phyloP scores from a whole-genome alignment of 805 yeast species.

The Priceomyces fermenticarens region DNA sequence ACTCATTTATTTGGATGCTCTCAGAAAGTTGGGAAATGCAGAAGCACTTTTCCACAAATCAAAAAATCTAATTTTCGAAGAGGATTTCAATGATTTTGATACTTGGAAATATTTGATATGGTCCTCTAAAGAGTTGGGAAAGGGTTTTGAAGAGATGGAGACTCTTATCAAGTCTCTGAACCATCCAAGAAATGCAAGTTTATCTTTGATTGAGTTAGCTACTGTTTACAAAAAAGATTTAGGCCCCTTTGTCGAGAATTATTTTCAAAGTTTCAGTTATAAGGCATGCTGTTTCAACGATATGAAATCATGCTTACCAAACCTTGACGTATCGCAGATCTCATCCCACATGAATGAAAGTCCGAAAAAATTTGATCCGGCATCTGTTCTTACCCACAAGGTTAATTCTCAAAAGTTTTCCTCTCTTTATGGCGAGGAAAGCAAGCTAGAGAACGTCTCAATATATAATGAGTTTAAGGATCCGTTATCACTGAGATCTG shows the following conservation, averaged over 20 bases:
- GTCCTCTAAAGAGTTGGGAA: slow-evolving; percentile 38
- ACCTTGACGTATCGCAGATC: slow-evolving; percentile 10
- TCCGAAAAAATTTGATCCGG: slow-evolving; percentile 3
- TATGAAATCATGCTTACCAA: slow-evolving; percentile 32
- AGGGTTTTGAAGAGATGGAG: slow-evolving; percentile 27
- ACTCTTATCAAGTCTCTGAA: slow-evolving; percentile 7
- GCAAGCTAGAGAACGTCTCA: slow-evolving; percentile 11
- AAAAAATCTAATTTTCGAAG: slow-evolving; percentile 38
- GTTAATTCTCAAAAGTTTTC: slow-evolving; percentile 51
- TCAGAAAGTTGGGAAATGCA: slow-evolving; percentile 44
- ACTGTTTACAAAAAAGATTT: slow-evolving; percentile 19
- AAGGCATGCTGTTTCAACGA: slow-evolving; percentile 70
- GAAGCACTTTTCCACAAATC: slow-evolving; percentile 40
- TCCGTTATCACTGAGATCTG: slow-evolving; percentile 36
- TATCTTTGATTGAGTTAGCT: slow-evolving; percentile 25
- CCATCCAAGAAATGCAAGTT: slow-evolving; percentile 24
- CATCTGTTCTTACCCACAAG: slow-evolving; percentile 15
- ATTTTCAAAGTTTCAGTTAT: slow-evolving; percentile 44
- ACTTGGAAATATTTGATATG: slow-evolving; percentile 62
- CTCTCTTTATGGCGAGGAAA: slow-evolving; percentile 16
- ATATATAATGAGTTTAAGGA: slow-evolving; percentile 19
- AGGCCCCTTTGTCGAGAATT: slow-evolving; percentile 30
- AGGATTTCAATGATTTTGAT: slow-evolving; percentile 68
- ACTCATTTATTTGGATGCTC: slow-evolving; percentile 47
- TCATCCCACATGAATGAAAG: slow-evolving; percentile 17